These are phyloP conservation scores for Musa acuminata DNA, from an alignment of 176 grass and related monocot species.

Conservation along the genomic window DNA sequence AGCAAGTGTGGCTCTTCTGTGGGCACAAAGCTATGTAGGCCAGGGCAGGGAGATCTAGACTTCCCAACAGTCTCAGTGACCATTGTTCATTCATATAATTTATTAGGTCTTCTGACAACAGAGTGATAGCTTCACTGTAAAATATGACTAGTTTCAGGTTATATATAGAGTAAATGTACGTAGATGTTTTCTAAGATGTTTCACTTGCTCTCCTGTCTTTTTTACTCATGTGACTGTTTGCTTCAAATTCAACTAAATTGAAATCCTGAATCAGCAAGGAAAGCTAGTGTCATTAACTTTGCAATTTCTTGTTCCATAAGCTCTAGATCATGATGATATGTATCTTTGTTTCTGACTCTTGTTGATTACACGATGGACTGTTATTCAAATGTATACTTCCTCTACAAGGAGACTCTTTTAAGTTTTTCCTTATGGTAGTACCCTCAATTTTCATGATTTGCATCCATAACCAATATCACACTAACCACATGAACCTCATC, in stretches of 20 bases:
- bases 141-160: neutral
- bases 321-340: neutral
- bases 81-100: neutral
- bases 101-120: neutral
- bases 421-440: neutral
- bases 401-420: neutral
- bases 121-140: neutral
- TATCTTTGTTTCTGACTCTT: neutral
- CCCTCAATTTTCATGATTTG: neutral
- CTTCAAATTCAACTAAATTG: neutral
- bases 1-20: conserved; percentile 54
- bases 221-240: neutral
- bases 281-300: neutral
- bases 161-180: neutral
- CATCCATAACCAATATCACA: neutral
- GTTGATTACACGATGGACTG: neutral
- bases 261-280: neutral
- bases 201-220: neutral
- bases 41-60: conserved; percentile 77
- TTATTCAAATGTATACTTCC: neutral
- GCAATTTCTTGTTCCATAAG: neutral
- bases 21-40: conserved; percentile 79
- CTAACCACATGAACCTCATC: neutral
- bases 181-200: neutral
- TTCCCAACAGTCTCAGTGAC: neutral